Base-by-base conservation (phyloP, 192 early-diverging fungal genomes). In the Podila epicladia region DNA sequence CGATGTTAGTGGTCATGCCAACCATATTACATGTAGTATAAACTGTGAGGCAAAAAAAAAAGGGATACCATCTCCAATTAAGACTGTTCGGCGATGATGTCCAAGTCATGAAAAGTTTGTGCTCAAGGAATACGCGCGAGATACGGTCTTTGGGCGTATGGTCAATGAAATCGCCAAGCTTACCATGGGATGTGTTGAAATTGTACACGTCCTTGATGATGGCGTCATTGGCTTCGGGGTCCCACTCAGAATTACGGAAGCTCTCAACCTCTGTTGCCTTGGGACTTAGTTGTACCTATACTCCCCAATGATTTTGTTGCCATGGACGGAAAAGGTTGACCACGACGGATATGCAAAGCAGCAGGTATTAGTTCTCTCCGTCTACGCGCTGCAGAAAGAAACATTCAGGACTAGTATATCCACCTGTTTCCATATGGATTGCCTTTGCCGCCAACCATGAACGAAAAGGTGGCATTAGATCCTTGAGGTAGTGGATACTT, bases 51-150 rank as follows among this genome's bases (percentile, higher is more conserved):
- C n/a, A n/a, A n/a, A n/a, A n/a, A n/a, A 41, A 13, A 6, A 41
- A 41, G 3, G 41, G 41, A 7, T 74, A 74, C 65, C 72, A 61
- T 74, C 72, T 20, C 65, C 72, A 62, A 74, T 74, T 9, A 74
- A 65, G 5, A 62, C 72, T 31, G 65, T 67, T 3, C 65, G 64
- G 19, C 72, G 64, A 62, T 67, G 48, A 33, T 51, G 6, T n/a
- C 72, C 72, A 74, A 4, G 72, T 74, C 5, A 63, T 35, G 29
- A 74, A 67, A 15, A 74, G 5, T 13, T 67, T 74, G 3, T 74
- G 49, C 32, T 74, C 65, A 0, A 74, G 59, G 15, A 62, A 66
- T 1, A 74, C 58, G 3, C 50, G 48, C 15, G 72, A 74, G 12
- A 74, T 31, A 15, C n/a, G 9, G 17, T 53, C 49, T 5, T 9